Evolutionary conservation across 306 rosid genomes (phyloP).

Genomic region (Boehmeria nivea): DNA sequence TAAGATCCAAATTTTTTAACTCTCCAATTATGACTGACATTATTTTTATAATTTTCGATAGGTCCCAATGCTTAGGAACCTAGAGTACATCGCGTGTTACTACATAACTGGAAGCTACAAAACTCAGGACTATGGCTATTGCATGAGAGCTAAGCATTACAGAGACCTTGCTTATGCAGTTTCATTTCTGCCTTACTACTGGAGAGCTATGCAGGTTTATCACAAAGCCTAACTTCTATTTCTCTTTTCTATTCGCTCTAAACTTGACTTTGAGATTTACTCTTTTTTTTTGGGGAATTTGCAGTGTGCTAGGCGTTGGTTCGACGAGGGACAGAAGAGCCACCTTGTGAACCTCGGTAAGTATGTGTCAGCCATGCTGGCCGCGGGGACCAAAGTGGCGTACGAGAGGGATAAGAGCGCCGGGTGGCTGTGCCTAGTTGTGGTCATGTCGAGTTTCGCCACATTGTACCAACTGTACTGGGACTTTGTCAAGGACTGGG

Average conservation of each 20-base stretch:
- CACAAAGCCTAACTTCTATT: neutral
- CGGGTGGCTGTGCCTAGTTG: conserved; percentile 87
- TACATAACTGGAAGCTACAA: conserved; percentile 96
- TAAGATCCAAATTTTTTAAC: neutral
- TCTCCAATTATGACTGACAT: neutral
- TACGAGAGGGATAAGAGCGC: conserved; percentile 68
- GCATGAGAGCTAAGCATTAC: conserved; percentile 70
- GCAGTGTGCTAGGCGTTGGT: conserved; percentile 95
- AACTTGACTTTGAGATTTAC: neutral
- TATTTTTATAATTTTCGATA: conserved; percentile 18
- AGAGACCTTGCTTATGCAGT: conserved; percentile 87
- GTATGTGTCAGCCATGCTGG: conserved; percentile 96
- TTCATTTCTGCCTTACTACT: conserved; percentile 91
- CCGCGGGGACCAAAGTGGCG: conserved; percentile 97
- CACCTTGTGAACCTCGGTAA: conserved; percentile 88
- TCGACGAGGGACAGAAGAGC: conserved; percentile 88
- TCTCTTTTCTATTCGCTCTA: neutral
- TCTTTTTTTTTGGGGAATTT: conserved; percentile 5
- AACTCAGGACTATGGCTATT: conserved; percentile 76
- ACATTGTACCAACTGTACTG: conserved; percentile 95
- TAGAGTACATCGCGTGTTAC: conserved; percentile 82
- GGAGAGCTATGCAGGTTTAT: conserved; percentile 99
- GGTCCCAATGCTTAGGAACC: conserved; percentile 91
- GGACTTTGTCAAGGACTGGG: conserved; percentile 99
- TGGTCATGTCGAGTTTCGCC: conserved; percentile 82